Conservation (phyloP, 192 early-diverging fungal species). For the Spizellomyces sp. region DNA sequence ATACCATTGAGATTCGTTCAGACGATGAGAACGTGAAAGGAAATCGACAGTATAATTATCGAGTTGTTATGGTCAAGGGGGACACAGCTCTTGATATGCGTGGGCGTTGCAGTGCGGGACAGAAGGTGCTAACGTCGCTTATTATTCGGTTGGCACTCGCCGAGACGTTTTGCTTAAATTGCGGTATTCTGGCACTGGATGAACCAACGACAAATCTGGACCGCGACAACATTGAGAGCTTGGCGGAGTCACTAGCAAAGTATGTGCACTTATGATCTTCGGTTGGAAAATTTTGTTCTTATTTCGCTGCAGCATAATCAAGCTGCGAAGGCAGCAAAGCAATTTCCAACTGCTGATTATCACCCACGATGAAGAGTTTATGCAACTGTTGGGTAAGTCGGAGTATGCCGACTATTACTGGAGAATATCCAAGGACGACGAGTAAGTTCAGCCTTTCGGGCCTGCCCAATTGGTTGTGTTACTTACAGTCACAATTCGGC, state of each 20-base stretch:
- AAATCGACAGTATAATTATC: constrained; percentile 85
- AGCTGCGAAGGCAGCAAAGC: constrained; percentile 69
- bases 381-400: constrained; percentile 74
- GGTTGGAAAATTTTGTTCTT: constrained; percentile 1
- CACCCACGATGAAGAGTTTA: constrained; percentile 97
- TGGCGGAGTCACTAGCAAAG: constrained; percentile 78
- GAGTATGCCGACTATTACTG: constrained; percentile 89
- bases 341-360: constrained; percentile 99
- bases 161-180: constrained; percentile 90
- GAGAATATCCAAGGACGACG: constrained; percentile 79
- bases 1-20: constrained; percentile 92
- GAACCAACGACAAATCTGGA: constrained; percentile 99
- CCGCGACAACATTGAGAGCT: constrained; percentile 77
- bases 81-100: constrained; percentile 88
- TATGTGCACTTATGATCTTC: constrained; percentile 38
- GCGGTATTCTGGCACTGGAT: constrained; percentile 92
- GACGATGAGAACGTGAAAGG: constrained; percentile 73
- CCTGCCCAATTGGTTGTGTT: background rate
- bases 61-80: constrained; percentile 92
- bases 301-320: constrained; percentile 66
- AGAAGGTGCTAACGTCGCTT: constrained; percentile 94
- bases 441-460: constrained; percentile 26
- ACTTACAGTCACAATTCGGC: background rate
- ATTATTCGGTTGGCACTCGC: constrained; percentile 96
- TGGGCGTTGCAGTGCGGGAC: constrained; percentile 93